phyloP scores from a whole-genome alignment of 352 stramenopile genomes.

The Globisporangium spinosum region DNA sequence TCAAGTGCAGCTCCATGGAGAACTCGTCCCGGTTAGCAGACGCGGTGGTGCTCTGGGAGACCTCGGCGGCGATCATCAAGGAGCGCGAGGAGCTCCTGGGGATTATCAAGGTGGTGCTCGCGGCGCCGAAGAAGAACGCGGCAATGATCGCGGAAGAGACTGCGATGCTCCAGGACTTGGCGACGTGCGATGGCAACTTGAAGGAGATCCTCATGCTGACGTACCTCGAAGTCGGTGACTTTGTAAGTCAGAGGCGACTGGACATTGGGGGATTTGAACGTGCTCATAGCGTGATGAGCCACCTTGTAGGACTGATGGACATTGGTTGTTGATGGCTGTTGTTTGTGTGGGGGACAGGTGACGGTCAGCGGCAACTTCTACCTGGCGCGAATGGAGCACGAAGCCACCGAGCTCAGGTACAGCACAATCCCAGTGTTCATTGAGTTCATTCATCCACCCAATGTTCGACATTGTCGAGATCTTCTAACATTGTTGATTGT shows the following conservation, averaged over 20 bases:
- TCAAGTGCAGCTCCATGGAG: slow-evolving; percentile 71
- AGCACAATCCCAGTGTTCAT: not conserved
- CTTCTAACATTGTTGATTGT: not conserved
- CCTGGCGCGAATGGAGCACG: slow-evolving; percentile 59
- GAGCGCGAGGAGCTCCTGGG: slow-evolving; percentile 59
- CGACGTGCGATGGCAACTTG: slow-evolving; percentile 25
- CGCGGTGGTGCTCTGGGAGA: slow-evolving; percentile 63
- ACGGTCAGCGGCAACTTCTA: slow-evolving; percentile 64
- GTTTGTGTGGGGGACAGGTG: not conserved
- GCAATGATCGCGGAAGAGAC: slow-evolving; percentile 38
- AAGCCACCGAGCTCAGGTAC: slow-evolving; percentile 38
- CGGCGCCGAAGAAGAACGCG: slow-evolving; percentile 22
- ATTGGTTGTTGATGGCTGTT: not conserved
- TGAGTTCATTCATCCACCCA: not conserved
- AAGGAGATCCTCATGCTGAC: slow-evolving; percentile 61
- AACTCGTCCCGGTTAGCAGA: slow-evolving; percentile 53
- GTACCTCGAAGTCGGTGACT: slow-evolving; percentile 75
- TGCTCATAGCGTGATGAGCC: not conserved
- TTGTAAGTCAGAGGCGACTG: slow-evolving; percentile 26
- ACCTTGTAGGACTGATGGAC: not conserved
- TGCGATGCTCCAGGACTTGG: slow-evolving; percentile 47
- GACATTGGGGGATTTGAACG: not conserved
- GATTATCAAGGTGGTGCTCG: slow-evolving; percentile 27
- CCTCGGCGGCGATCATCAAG: slow-evolving; percentile 38
- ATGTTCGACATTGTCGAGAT: not conserved